Percentiles rank a stretch among this genome's conserved stretches.
These are phyloP conservation scores for Pisolithus marmoratus DNA, from an alignment of 768 basidiomycete genomes.

Conservation along the genomic window DNA sequence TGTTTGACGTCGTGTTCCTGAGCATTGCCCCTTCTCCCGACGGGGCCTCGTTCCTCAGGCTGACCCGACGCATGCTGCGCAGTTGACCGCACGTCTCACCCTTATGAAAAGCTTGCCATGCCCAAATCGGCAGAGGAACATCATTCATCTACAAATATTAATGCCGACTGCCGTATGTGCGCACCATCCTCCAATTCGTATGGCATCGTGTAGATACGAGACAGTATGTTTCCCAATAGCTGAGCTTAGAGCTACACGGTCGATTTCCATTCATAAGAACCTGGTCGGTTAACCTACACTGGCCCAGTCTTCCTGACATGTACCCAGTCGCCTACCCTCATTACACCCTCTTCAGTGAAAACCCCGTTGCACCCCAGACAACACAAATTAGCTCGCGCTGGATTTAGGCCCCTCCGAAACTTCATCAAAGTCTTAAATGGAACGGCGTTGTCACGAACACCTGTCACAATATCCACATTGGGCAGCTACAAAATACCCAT, in stretches of 20 bases:
- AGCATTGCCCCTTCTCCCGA: not conserved
- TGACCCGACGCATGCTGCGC: too few species aligned
- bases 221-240: too few species aligned
- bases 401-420: slow-evolving; percentile 59
- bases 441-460: slow-evolving; percentile 62
- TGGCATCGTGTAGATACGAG: too few species aligned
- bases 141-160: too few species aligned
- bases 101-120: too few species aligned
- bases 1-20: not conserved
- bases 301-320: slow-evolving; percentile 38
- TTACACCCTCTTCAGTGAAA: slow-evolving; percentile 41
- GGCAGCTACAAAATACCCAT: slow-evolving; percentile 55
- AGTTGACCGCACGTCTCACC: too few species aligned
- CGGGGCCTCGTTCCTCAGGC: too few species aligned
- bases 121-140: too few species aligned
- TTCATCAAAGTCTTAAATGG: slow-evolving; percentile 74
- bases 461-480: slow-evolving; percentile 62
- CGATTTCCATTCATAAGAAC: not conserved
- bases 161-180: too few species aligned
- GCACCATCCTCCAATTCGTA: too few species aligned
- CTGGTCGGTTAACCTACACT: slow-evolving; percentile 11
- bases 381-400: slow-evolving; percentile 40
- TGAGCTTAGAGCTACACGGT: too few species aligned
- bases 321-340: slow-evolving; percentile 60
- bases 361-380: slow-evolving; percentile 69